Percentiles rank a stretch among this genome's conserved stretches.
Conservation (phyloP, 2,329 filamentous ascomycete species). For the Lasiodiplodia gonubiensis region DNA sequence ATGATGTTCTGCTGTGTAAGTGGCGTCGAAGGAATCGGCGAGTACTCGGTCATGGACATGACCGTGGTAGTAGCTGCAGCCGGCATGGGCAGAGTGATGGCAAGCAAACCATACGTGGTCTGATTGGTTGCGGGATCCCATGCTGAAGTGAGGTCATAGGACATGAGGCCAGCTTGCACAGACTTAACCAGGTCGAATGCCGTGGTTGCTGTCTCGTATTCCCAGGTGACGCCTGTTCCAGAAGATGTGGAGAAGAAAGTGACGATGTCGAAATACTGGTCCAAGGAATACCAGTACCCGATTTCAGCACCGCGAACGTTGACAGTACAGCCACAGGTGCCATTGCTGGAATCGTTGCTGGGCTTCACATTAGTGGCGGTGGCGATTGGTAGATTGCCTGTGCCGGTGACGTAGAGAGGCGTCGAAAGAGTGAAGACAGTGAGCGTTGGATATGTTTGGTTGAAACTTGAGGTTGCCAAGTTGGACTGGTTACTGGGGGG, state of each 20-base stretch:
- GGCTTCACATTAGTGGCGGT: constrained; percentile 9
- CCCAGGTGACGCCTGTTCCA: constrained; percentile 34
- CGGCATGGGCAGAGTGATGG: constrained; percentile 32
- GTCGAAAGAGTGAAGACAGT: not conserved
- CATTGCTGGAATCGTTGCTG: constrained; percentile 26
- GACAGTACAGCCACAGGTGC: constrained; percentile 39
- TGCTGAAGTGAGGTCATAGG: constrained; percentile 32
- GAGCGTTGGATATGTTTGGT: constrained; percentile 11
- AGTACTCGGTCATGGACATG: constrained; percentile 36
- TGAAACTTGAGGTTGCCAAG: not conserved
- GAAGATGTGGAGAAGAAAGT: not conserved
- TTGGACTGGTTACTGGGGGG: not conserved
- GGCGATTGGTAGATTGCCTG: not conserved
- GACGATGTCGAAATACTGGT: constrained; percentile 4
- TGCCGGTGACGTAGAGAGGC: constrained; percentile 1
- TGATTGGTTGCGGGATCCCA: constrained; percentile 33
- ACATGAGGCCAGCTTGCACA: constrained; percentile 33
- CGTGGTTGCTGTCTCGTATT: constrained; percentile 37
- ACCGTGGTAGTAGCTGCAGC: constrained; percentile 41
- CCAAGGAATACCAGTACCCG: constrained; percentile 41
- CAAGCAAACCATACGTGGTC: constrained; percentile 2
- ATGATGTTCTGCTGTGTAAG: constrained; percentile 34
- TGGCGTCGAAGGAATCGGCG: constrained; percentile 35
- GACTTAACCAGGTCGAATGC: constrained; percentile 42
- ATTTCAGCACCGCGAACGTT: constrained; percentile 42